Base-by-base conservation (phyloP, 805 yeast genomes). In the Naumovozyma baii region DNA sequence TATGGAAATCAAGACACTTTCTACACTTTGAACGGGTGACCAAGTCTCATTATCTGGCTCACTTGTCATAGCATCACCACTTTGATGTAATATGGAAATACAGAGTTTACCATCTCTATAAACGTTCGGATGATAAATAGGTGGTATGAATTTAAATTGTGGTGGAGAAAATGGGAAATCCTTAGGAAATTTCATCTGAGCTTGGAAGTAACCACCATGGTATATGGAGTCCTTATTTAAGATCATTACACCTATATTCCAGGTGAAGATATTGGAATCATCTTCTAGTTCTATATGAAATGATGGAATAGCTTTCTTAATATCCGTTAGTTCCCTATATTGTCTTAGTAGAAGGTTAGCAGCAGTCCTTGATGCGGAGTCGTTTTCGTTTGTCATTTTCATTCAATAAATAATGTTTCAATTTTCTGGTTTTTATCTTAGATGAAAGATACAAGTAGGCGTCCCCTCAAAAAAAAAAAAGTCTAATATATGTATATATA, bases 131-230 rank as follows among this genome's bases (percentile, higher is more conserved):
- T 90, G 97, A 65, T 78, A 88, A 50, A 90, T 84, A 33, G 95
- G 80, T 13, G 96, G 95, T 5, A 90, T 80, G 69, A 90, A 90
- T 51, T 92, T 71, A 67, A 87, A 90, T 29, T 82, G 76, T 33
- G 97, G 98, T 20, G 98, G 98, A 17, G 84, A 69, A 57, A 76
- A 90, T 3, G 97, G 98, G 65, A 80, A 90, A 61, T 87, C 95
- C 17, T 69, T 64, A 3, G 97, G 97, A 64, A 90, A 90, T 50
- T 80, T 73, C 95, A 90, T 85, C 59, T 85, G 92, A 16, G 95
- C 95, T 57, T 78, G 84, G 67, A 90, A 83, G 63, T 83, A 90
- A 10, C 96, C 96, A 34, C 96, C 96, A 55, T 88, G 84, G 63
- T 85, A 90, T 47, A 82, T 79, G 13, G 95, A 85, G 47, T 86